Percentiles rank a stretch among this genome's conserved stretches.
These are phyloP conservation scores for Evernia prunastri DNA, from an alignment of 495 filamentous ascomycete species.

Conservation along the genomic window DNA sequence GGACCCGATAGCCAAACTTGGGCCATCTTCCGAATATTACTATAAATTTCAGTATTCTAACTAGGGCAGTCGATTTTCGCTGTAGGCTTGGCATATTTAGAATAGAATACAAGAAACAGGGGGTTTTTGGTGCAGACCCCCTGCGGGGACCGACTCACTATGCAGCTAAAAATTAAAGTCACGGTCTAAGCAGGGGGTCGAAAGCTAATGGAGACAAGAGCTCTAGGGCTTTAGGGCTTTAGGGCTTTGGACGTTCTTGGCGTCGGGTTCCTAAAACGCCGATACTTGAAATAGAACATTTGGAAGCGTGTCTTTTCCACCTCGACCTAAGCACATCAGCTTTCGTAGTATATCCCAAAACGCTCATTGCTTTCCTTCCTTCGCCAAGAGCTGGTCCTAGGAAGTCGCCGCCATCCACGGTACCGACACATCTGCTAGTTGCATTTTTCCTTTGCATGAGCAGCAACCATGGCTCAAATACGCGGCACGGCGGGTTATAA, in stretches of 20 bases:
- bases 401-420: background rate
- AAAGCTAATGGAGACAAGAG: too few species aligned
- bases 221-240: too few species aligned
- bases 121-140: too few species aligned
- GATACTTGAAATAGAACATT: slow-evolving; percentile 13
- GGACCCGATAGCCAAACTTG: too few species aligned
- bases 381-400: background rate
- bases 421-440: background rate
- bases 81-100: too few species aligned
- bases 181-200: too few species aligned
- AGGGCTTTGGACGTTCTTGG: slow-evolving; percentile 8
- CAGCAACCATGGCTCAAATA: slow-evolving; percentile 77
- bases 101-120: too few species aligned
- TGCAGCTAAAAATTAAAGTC: too few species aligned
- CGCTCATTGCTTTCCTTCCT: slow-evolving; percentile 8
- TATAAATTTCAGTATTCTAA: too few species aligned
- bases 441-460: slow-evolving; percentile 23
- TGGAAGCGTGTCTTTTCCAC: slow-evolving; percentile 22
- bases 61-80: too few species aligned
- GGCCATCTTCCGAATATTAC: too few species aligned
- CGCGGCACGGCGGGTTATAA: slow-evolving; percentile 95
- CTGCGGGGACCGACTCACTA: too few species aligned
- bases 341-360: background rate
- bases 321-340: background rate
- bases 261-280: slow-evolving; percentile 5